Percentiles rank a stretch among this genome's conserved stretches.
These are phyloP conservation scores for Dillenia turbinata DNA, from an alignment of 164 flowering plant genomes.

Conservation along the genomic window DNA sequence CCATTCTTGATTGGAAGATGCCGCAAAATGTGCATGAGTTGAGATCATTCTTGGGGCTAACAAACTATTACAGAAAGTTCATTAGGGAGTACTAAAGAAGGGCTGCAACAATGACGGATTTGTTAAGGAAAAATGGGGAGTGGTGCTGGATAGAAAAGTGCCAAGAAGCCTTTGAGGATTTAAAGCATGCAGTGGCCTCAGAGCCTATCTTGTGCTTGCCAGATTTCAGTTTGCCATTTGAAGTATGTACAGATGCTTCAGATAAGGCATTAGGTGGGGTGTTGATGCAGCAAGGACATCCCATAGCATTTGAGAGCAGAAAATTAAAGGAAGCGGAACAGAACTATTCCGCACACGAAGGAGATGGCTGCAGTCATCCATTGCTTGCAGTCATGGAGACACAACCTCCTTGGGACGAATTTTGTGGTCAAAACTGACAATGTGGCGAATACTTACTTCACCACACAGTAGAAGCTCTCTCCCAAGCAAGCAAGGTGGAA, in stretches of 20 bases:
- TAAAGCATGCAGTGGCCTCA: too few relatives aligned
- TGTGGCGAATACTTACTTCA: constrained; percentile 13
- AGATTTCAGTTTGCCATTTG: too few relatives aligned
- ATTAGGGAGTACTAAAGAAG: too few relatives aligned
- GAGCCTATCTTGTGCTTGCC: too few relatives aligned
- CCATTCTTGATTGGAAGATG: constrained; percentile 5
- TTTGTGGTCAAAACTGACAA: constrained; percentile 9
- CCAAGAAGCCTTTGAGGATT: too few relatives aligned
- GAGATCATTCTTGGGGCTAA: neutral
- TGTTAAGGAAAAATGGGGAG: too few relatives aligned
- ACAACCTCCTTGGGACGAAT: constrained; percentile 9
- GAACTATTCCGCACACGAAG: constrained; percentile 3
- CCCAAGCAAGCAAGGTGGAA: constrained; percentile 19
- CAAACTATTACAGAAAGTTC: too few relatives aligned
- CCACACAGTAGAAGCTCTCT: constrained; percentile 14
- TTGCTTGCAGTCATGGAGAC: constrained; percentile 10
- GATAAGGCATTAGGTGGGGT: neutral
- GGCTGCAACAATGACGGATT: too few relatives aligned
- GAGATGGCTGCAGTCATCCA: constrained; percentile 10
- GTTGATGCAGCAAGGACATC: neutral
- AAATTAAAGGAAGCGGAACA: neutral
- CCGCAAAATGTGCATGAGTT: constrained; percentile 8
- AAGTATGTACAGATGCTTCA: neutral
- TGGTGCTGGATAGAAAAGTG: too few relatives aligned
- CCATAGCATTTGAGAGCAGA: neutral